Evolutionary conservation across 306 rosid genomes (phyloP), one percentile per base, ranked within the genome.

Genomic region (Prunus mira): DNA sequence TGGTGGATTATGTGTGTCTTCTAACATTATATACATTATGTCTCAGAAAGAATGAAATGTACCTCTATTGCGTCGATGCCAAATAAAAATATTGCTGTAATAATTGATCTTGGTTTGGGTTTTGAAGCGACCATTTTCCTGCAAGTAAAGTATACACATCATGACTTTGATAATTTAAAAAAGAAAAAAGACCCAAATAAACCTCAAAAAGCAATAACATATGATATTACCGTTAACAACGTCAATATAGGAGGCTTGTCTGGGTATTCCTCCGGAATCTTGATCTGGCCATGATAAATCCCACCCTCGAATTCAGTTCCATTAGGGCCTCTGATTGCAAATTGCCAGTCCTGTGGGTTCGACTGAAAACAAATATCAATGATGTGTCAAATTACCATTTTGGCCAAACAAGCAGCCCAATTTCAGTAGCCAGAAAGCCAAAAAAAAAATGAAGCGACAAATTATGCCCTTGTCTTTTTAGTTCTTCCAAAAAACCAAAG

Each of bases 251-350:
- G 94, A 60, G 91, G 96, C 79, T 90, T 90, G 81, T 87, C 80
- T 14, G 96, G 94, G 78, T 93, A 90, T 18, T 93, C 93, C n/a
- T 84, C 27, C 96, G 41, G 0, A 34, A 34, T 1, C 9, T 1
- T 1, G 9, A 34, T 34, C 41, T 0, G 41, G 41, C 41, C 96
- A 43, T 93, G 96, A 79, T 84, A 93, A 67, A 93, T 93, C 15
- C 96, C 96, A 54, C 96, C 97, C 84, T 90, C 94, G 34, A 93
- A 93, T 72, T 89, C 97, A 62, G 85, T 74, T 50, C 89, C 97
- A 65, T 74, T 18, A 14, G 96, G 89, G 1, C 97, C 96, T 69
- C 89, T 81, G 62, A 93, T 86, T 9, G 96, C 96, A 82, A 93
- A 93, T 85, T 93, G 93, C 93, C 96, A 90, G 77, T 93, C 96